Evolutionary conservation across 2,329 filamentous ascomycete species (phyloP), one percentile per base, ranked within the genome.

Genomic region (Curvularia lunata): DNA sequence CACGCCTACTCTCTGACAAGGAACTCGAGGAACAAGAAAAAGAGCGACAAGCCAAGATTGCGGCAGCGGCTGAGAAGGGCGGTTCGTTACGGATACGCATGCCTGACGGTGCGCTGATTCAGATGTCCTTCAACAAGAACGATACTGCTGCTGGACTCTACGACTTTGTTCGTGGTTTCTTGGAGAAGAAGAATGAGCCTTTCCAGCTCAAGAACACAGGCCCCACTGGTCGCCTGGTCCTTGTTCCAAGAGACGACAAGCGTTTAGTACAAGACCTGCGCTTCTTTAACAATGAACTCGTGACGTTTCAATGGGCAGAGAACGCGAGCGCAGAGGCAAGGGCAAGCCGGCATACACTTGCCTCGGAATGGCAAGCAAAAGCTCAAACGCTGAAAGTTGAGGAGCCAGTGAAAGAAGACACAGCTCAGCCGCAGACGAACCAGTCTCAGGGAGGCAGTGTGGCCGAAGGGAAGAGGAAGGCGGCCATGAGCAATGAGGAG

Each of bases 1-100:
- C 85, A 61, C 88, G 92, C 19, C 85, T 98, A 1, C 86, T 86
- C 5, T 96, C 92, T 0, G 92, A 98, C 76, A 86, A 86, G 32
- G 94, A 98, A 73, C 81, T 96, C 10, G 88, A 87, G 34, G 87
- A 88, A 23, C 86, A 88, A 63, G 88, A 87, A 32, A 82, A 85
- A 5, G 87, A 85, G 21, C 86, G 88, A 51, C 84, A 85, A 46
- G 86, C 88, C 28, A 88, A 83, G 62, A 80, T 92, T 1, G 84
- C 88, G 5, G 83, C 85, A 5, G 83, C 93, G 59, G 86, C 85
- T 49, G 64, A 74, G 21, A 74, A 70, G 41, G 85, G 86, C 30
- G 85, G 96, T 30, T 84, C 86, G 27, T 83, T 98, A 62, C 92
- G 91, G 63, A 85, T 97, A 48, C 89, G 93, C 25, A 93, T 97